Conservation (phyloP, 1,284 basidiomycete species). For the Ceratobasidium sp. region DNA sequence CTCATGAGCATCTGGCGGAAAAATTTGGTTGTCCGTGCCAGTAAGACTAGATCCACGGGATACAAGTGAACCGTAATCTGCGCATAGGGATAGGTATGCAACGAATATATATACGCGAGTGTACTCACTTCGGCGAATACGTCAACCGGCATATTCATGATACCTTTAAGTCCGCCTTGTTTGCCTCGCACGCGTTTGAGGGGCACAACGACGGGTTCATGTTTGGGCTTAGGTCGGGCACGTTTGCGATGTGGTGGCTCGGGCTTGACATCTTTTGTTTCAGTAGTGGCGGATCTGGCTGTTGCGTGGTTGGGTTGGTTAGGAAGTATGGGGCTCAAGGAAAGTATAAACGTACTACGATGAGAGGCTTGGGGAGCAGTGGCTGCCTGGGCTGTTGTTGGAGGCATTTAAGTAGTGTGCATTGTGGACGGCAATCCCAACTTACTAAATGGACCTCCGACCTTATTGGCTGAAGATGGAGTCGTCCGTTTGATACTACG, state of each 20-base stretch:
- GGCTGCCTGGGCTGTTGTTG: too few species aligned
- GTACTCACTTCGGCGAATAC: conserved; percentile 11
- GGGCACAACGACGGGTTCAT: neutral
- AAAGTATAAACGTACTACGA: neutral
- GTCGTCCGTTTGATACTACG: conserved; percentile 2
- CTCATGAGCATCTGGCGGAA: conserved; percentile 40
- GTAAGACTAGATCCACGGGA: conserved; percentile 33
- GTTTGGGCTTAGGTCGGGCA: neutral
- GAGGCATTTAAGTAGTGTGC: too few species aligned
- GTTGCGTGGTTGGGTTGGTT: neutral
- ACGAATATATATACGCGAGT: neutral
- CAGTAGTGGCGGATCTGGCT: neutral
- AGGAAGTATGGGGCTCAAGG: neutral
- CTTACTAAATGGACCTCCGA: neutral
- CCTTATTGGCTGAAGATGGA: neutral
- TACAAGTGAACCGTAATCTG: conserved; percentile 34
- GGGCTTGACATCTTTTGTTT: neutral
- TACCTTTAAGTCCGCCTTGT: conserved; percentile 8
- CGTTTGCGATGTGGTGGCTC: neutral
- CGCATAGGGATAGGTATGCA: neutral
- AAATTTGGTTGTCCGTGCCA: conserved; percentile 40
- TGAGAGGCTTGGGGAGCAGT: neutral
- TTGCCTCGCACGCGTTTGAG: conserved; percentile 1
- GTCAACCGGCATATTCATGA: conserved; percentile 32
- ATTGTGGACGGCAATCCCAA: too few species aligned